Base-by-base conservation (phyloP, 768 basidiomycete genomes). In the Suillus discolor region DNA sequence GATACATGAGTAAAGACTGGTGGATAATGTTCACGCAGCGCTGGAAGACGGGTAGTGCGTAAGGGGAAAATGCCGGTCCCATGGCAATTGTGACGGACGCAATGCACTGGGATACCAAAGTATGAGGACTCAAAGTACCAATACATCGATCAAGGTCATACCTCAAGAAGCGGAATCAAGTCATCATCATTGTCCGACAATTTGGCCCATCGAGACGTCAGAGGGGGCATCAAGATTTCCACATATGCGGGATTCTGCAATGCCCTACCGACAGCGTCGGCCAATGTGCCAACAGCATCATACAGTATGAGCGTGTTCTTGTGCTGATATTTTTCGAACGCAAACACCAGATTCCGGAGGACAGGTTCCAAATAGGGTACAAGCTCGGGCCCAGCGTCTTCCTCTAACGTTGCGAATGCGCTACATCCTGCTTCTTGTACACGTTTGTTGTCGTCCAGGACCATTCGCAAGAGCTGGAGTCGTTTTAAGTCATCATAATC, bases 391-490 rank as follows among this genome's bases (percentile, higher is more conserved):
- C 95, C 97, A 6, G 97, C 97, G 75, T 99, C 97, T 77, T 99
- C 97, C 77, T 99, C 97, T 13, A 99, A 86, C 18, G 97, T 99
- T 15, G 97, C 97, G 73, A 99, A 99, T 1, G 97, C 97, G 69
- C 94, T 96, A 79, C 97, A 99, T 11, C 97, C 97, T 5, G 97
- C 97, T 79, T 99, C 97, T 80, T 99, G 97, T 1, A 99, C 97
- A 31, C 96, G 92, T 79, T 99, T 99, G 81, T 99, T 99, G 77
- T 94, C 93, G 75, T 99, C 97, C 61, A 99, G 81, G 20, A 98
- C 96, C 93, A 97, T 98, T 63, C 94, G 90, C 65, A 99, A 89
- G 57, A 99, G 88, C 97, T 99, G 70, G 53, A 23, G 62, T 7
- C 49, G 31, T 36, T 1, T 54, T 66, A 57, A 69, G 47, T 31